Evolutionary conservation across 768 basidiomycete genomes (phyloP), one percentile per base, ranked within the genome.

Genomic region (Phaffia australis): DNA sequence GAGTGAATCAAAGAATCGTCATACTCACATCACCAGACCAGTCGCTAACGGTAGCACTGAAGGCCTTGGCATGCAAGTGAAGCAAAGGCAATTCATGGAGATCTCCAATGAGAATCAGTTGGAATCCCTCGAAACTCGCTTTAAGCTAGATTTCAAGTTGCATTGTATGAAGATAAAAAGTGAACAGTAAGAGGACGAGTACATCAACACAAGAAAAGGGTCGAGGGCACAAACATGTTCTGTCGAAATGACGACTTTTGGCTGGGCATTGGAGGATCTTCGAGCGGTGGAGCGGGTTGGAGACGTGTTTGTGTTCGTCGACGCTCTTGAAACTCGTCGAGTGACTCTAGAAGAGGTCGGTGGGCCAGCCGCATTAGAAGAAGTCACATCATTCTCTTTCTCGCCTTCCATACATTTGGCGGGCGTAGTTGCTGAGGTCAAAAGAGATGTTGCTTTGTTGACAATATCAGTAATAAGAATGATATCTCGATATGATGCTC

Each of bases 401-500:
- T 57, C 30, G 19, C 18, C 32, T 30, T 23, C 49, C 8, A 63
- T 56, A 29, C 65, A 27, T 64, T 55, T 54, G 64, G 49, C 55
- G 70, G 68, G 7, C 73, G 72, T 69, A 61, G 78, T 76, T 70
- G 72, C 70, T 27, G 62, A 30, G 15, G 64, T 42, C 66, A 88
- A 91, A n/a, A 91, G 79, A 65, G 87, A 85, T 47, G 89, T 77
- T 0, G 91, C 95, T 69, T 86, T 89, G 74, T 90, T 89, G 71
- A 88, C 81, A 69, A 77, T 56, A 82, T 85, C 70, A 23, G 70
- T 70, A 55, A 98, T 97, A 70, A 98, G 82, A 70, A 83, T 84
- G 75, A 98, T 89, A 74, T 99, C 95, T 23, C 89, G 84, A 73
- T 92, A 91, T 0, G 94, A 97, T n/a, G 90, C 90, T 29, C 95